Evolutionary conservation across 2,329 filamentous ascomycete species (phyloP), one percentile per base, ranked within the genome.

Genomic region (Pestalotiopsis sp.): DNA sequence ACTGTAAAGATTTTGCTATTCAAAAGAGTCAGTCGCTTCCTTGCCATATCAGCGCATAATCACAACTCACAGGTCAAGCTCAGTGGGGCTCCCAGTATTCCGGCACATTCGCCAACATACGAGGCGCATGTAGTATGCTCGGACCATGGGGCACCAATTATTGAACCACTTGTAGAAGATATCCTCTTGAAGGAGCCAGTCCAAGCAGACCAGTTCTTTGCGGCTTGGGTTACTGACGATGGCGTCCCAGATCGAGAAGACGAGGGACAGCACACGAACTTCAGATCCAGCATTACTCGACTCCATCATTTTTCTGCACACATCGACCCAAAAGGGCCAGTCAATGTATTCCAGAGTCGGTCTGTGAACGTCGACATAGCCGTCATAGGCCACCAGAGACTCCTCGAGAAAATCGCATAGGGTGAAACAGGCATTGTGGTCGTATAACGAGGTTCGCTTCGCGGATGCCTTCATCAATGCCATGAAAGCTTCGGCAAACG

Each of bases 101-200:
- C 94, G 87, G 71, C 92, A 95, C 61, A 98, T 83, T 68, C 94
- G 89, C 94, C 94, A 98, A 79, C 94, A 97, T 24, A 97, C 80
- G 63, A 98, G 82, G 60, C 94, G 92, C 87, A 97, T 96, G 77
- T 91, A 98, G 78, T 97, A 98, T 14, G 94, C 92, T 69, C 94
- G 88, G 24, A 97, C 93, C 94, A 97, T 97, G 0, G 94, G 94
- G 75, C 93, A 97, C 94, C 94, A 97, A 75, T 97, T 94, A 75
- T 92, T 95, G 81, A 97, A 98, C 69, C 94, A 90, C 69, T 88
- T 89, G 75, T 92, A 89, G 77, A 97, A 97, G 2, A 91, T 87
- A 30, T 90, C 85, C 66, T 92, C 90, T 6, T 90, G 86, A 13
- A 98, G 82, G 52, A 98, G 81, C 83, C 96, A 94, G 24, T 89